These are phyloP conservation scores for Nicotiana undulata DNA, from an alignment of 257 asterid species.

Conservation along the genomic window DNA sequence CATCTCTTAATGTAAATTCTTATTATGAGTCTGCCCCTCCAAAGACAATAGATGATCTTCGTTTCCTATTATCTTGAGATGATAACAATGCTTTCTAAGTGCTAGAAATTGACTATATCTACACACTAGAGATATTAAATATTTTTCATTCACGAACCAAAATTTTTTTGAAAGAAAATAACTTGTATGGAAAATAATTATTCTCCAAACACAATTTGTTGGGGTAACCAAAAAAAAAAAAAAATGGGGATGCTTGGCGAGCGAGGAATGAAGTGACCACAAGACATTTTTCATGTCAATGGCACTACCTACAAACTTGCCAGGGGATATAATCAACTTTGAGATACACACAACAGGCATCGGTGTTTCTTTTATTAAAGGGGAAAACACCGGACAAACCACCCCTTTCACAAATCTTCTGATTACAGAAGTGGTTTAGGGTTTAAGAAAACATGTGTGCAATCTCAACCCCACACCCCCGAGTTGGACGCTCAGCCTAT, in stretches of 20 bases:
- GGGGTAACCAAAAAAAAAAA: not conserved
- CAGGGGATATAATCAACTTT: not conserved
- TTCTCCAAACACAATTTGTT: no score
- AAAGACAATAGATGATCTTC: no score
- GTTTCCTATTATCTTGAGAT: no score
- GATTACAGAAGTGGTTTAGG: not conserved
- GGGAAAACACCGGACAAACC: not conserved
- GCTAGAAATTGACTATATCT: no score
- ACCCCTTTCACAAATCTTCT: not conserved
- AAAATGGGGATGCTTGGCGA: not conserved
- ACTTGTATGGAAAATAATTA: no score
- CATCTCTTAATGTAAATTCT: no score
- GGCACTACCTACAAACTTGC: not conserved
- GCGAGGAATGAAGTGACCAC: not conserved
- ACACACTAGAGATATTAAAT: no score
- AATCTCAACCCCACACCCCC: not conserved
- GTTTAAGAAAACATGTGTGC: not conserved
- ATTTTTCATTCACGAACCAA: no score
- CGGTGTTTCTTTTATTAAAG: not conserved
- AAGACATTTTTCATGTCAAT: not conserved
- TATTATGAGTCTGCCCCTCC: no score
- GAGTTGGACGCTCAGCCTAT: accelerated
- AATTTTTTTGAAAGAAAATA: no score
- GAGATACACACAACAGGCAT: not conserved
- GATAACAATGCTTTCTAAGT: no score